Conservation (phyloP, 2,329 filamentous ascomycete species). For the Ascosphaera apis region DNA sequence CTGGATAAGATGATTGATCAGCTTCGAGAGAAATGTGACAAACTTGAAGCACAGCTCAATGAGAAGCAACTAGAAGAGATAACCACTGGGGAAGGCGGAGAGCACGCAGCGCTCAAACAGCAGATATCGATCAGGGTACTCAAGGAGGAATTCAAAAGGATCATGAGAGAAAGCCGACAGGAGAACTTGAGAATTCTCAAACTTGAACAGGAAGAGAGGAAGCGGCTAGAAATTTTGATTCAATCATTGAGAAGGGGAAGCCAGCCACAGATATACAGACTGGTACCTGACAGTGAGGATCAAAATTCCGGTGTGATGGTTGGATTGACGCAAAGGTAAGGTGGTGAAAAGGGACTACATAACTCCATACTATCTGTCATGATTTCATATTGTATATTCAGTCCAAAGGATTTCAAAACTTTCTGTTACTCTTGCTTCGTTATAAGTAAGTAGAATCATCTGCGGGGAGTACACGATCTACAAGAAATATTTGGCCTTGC, state of each 20-base stretch:
- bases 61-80: slow-evolving; percentile 46
- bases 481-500: too few species aligned
- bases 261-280: slow-evolving; percentile 6
- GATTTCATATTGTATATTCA: too few species aligned
- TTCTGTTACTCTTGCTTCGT: too few species aligned
- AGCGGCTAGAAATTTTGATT: slow-evolving; percentile 40
- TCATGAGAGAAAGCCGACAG: slow-evolving; percentile 49
- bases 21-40: slow-evolving; percentile 39
- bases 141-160: slow-evolving; percentile 56
- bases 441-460: too few species aligned
- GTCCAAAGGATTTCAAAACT: too few species aligned
- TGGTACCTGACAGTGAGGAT: slow-evolving; percentile 14
- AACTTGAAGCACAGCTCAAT: slow-evolving; percentile 37
- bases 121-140: slow-evolving; percentile 45
- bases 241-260: slow-evolving; percentile 26
- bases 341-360: too few species aligned
- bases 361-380: too few species aligned
- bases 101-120: slow-evolving; percentile 20
- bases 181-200: slow-evolving; percentile 42
- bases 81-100: slow-evolving; percentile 24
- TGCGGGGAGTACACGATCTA: too few species aligned
- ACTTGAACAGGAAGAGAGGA: slow-evolving; percentile 51
- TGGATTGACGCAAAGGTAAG: too few species aligned
- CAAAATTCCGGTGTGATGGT: slow-evolving; percentile 3
- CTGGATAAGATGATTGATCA: slow-evolving; percentile 41